phyloP scores from a whole-genome alignment of 2,329 filamentous ascomycete species.

The Achaetomium macrosporum region DNA sequence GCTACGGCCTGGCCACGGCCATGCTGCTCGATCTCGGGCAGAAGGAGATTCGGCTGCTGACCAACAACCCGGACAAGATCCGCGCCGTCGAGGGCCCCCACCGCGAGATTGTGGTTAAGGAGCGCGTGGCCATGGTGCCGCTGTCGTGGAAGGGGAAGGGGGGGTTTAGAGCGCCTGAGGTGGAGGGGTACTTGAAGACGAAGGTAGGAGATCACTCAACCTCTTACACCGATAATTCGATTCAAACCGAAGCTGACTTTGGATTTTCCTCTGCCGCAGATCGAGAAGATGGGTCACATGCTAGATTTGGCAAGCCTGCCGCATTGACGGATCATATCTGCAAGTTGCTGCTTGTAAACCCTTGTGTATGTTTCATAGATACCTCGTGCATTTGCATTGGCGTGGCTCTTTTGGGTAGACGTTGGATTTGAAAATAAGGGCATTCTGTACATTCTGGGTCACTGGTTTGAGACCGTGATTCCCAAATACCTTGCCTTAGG shows the following conservation, averaged over 20 bases:
- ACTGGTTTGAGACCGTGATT: too few species aligned
- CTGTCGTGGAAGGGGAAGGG: slow-evolving; percentile 83
- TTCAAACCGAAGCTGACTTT: slow-evolving; percentile 5
- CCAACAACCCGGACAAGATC: slow-evolving; percentile 97
- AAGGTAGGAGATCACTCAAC: slow-evolving; percentile 75
- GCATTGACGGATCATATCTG: slow-evolving; percentile 6
- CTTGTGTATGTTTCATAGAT: neutral
- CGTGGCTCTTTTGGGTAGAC: neutral
- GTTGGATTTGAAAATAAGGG: neutral
- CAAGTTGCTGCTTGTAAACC: neutral
- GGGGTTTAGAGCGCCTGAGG: slow-evolving; percentile 80
- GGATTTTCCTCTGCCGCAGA: slow-evolving; percentile 41
- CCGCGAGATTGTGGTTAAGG: slow-evolving; percentile 78
- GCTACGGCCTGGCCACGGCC: slow-evolving; percentile 92
- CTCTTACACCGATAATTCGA: too few species aligned
- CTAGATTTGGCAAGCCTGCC: slow-evolving; percentile 46
- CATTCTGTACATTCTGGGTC: too few species aligned
- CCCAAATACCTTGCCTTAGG: too few species aligned
- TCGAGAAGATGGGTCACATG: slow-evolving; percentile 85
- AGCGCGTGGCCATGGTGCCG: slow-evolving; percentile 92
- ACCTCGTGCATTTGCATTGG: slow-evolving; percentile 5
- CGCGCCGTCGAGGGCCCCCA: slow-evolving; percentile 88
- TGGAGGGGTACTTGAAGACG: slow-evolving; percentile 89
- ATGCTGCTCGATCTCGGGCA: slow-evolving; percentile 86
- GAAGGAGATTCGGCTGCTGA: slow-evolving; percentile 71